Base-by-base conservation (phyloP, 2,329 filamentous ascomycete species). In the Apiospora koreana region DNA sequence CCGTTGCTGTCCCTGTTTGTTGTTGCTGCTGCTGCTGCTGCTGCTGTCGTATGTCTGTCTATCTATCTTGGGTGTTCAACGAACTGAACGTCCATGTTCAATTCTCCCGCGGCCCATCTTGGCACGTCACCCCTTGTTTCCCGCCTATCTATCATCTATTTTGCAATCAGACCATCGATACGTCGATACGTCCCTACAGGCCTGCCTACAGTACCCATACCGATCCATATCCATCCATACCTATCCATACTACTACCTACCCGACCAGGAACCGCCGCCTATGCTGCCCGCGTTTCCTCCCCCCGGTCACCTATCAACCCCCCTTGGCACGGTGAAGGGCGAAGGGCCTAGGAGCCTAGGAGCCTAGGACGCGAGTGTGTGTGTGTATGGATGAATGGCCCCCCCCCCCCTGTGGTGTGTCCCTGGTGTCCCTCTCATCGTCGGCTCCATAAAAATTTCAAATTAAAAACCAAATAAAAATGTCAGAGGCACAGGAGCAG, bases 391-490 rank as follows among this genome's bases (percentile, higher is more conserved):
- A 62, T 62, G 54, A 62, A 62, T 38, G 21, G 31, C 31, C 50
- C 31, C 35, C 38, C 31, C 54, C 54, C 23, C 54, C 54, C n/a
- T n/a, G n/a, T n/a, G n/a, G n/a, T n/a, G n/a, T n/a, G n/a, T n/a
- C n/a, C n/a, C 54, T 62, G 54, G 54, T 62, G n/a, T 62, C 54
- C 54, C 54, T 62, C 54, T 62, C 54, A n/a, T 62, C 54, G 54
- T 18, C 21, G 54, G 31, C 54, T 38, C 54, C 54, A 62, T 62
- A 62, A 62, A 62, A 62, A 38, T 62, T 62, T 38, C 54, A 62
- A 62, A 62, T 62, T 62, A 62, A 62, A 38, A 62, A 38, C 54
- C 54, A 62, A 62, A 62, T 62, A 62, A 62, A 62, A 62, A 62
- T 62, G 54, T 62, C 54, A 62, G 54, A 62, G 54, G 54, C 54